These are phyloP conservation scores for Dimargaris verticillata DNA, from an alignment of 192 early-diverging fungal species.

Conservation along the genomic window DNA sequence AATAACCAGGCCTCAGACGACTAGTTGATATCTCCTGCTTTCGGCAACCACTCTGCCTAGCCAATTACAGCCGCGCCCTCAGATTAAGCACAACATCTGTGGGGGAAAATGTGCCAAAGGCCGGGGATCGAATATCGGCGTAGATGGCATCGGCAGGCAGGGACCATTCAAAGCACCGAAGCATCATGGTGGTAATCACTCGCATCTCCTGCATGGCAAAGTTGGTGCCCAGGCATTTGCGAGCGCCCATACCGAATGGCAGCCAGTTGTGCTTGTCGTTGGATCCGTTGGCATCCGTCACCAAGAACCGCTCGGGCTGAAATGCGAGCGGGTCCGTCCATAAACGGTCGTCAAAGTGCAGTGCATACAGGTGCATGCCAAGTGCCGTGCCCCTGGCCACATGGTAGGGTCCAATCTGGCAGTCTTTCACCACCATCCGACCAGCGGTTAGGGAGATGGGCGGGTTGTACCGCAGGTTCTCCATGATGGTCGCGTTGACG, in stretches of 20 bases:
- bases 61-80: too few species aligned
- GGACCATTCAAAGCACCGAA: slow-evolving; percentile 28
- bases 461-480: slow-evolving; percentile 26
- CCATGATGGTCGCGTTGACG: slow-evolving; percentile 34
- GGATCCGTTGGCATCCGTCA: slow-evolving; percentile 13
- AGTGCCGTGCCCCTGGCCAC: slow-evolving; percentile 22
- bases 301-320: slow-evolving; percentile 28
- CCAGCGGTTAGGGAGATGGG: slow-evolving; percentile 25
- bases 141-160: slow-evolving; percentile 3
- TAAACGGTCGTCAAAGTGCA: slow-evolving; percentile 26
- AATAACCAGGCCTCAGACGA: too few species aligned
- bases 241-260: slow-evolving; percentile 41
- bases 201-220: slow-evolving; percentile 41
- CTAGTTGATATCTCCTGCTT: too few species aligned
- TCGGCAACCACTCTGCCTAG: too few species aligned
- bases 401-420: slow-evolving; percentile 22
- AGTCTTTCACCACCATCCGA: slow-evolving; percentile 18
- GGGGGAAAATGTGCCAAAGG: too few species aligned
- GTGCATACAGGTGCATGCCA: slow-evolving; percentile 18
- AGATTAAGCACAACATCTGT: too few species aligned
- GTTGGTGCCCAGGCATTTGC: slow-evolving; percentile 43
- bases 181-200: slow-evolving; percentile 32
- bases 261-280: slow-evolving; percentile 21
- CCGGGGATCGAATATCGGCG: too few species aligned
- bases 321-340: slow-evolving; percentile 25